Conservation (phyloP, 495 filamentous ascomycete species). For the Talaromyces proteolyticus region DNA sequence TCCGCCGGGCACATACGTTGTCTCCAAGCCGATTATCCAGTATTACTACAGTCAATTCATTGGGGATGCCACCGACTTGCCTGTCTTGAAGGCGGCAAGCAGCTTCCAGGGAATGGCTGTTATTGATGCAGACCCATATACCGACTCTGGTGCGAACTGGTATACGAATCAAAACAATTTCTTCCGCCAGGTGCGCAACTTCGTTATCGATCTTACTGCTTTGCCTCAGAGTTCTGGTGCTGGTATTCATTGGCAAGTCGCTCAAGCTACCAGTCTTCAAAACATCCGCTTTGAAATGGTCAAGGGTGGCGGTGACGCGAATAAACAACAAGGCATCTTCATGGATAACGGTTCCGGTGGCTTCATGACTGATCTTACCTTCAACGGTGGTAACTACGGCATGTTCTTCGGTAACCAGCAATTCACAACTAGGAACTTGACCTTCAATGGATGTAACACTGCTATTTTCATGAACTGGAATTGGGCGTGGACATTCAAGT, state of each 20-base stretch:
- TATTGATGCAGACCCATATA: constrained; percentile 86
- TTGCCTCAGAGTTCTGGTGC: constrained; percentile 60
- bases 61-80: constrained; percentile 63
- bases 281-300: constrained; percentile 90
- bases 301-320: constrained; percentile 58
- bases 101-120: constrained; percentile 79
- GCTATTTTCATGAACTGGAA: constrained; percentile 94
- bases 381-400: constrained; percentile 82
- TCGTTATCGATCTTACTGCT: constrained; percentile 77
- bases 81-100: constrained; percentile 70
- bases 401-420: constrained; percentile 92
- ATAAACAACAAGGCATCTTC: constrained; percentile 85
- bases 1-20: constrained; percentile 69
- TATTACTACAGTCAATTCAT: constrained; percentile 80
- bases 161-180: constrained; percentile 98
- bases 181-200: constrained; percentile 93
- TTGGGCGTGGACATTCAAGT: constrained; percentile 88
- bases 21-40: constrained; percentile 62
- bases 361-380: constrained; percentile 80
- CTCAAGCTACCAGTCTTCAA: constrained; percentile 87
- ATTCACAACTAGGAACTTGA: constrained; percentile 87
- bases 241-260: constrained; percentile 97
- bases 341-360: constrained; percentile 95
- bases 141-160: constrained; percentile 54
- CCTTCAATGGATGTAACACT: constrained; percentile 83